Base-by-base conservation (phyloP, 495 filamentous ascomycete species). In the Penicillium bovifimosum region DNA sequence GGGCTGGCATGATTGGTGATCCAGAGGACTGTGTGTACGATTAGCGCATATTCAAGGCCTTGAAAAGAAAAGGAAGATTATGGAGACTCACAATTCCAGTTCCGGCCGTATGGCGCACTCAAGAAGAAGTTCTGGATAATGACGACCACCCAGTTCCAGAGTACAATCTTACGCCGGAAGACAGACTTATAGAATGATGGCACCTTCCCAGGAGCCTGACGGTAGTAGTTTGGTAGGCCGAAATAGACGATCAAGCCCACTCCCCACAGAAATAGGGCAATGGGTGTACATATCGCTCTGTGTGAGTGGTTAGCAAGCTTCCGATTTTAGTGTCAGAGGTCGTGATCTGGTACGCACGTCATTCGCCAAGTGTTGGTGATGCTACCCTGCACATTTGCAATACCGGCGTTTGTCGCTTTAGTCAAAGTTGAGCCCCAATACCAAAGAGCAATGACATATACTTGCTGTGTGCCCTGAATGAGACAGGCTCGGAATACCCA, bases 161-260 rank as follows among this genome's bases (percentile, higher is more conserved):
- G 61, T n/a, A 77, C 64, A 26, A 76, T 77, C 57, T 77, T 77
- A 41, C 73, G 69, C 3, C 73, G 56, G 41, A 71, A 73, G 9
- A 77, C 68, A 1, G 74, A 74, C 50, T 69, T 64, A 51, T 77
- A 77, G 62, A 77, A 77, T 1, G 74, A 76, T 0, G 86, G 86
- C 0, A 89, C 80, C 33, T 79, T 78, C 46, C 85, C 86, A 0
- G 86, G 86, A 1, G 75, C 68, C 56, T 86, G 84, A 41, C 79
- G 74, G 51, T 77, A 77, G 51, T 76, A 77, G 38, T 75, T 75
- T 20, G 75, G 75, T 32, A 77, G 56, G 9, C 75, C 75, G 32
- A 75, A 71, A 47, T 66, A 74, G 9, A 77, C 50, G 8, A 77
- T 41, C 11, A 74, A 40, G 7, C 73, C 75, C 9, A 77, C 56